These are phyloP conservation scores for Niveomyces coronatus DNA, from an alignment of 2,329 filamentous ascomycete species.

Conservation along the genomic window DNA sequence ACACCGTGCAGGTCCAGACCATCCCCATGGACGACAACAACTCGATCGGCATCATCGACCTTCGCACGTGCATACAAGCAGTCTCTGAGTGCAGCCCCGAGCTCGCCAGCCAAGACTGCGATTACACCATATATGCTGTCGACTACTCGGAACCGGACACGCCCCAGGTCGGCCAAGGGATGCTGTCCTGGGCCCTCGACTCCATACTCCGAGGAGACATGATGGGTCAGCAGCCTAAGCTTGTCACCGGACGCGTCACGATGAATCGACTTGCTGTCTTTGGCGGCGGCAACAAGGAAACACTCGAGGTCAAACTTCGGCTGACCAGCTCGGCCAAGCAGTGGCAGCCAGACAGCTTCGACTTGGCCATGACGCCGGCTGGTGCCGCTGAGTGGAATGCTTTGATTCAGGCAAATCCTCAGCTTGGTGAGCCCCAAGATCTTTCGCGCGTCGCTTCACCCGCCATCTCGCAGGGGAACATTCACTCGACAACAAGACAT, in stretches of 20 bases:
- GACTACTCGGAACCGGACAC: constrained; percentile 94
- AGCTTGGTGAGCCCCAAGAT: constrained; percentile 30
- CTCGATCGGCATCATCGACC: constrained; percentile 77
- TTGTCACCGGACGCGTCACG: constrained; percentile 84
- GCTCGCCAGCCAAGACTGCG: constrained; percentile 55
- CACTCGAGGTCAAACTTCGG: constrained; percentile 84
- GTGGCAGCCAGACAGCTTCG: constrained; percentile 18
- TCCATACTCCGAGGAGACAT: constrained; percentile 21
- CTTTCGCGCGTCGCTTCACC: constrained; percentile 27
- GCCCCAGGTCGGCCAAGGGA: constrained; percentile 87
- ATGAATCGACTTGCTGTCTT: constrained; percentile 80
- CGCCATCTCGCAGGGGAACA: constrained; percentile 24
- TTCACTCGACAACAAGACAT: constrained; percentile 14
- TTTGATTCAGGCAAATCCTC: constrained; percentile 62
- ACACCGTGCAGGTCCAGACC: constrained; percentile 69
- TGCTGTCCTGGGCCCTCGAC: constrained; percentile 75
- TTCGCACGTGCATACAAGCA: constrained; percentile 77
- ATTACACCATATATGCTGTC: constrained; percentile 95
- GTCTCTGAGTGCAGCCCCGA: constrained; percentile 75
- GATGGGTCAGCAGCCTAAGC: constrained; percentile 49
- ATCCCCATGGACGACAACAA: constrained; percentile 69
- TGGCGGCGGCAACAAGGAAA: constrained; percentile 73
- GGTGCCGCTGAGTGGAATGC: constrained; percentile 70
- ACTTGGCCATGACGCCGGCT: constrained; percentile 33
- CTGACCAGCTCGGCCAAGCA: constrained; percentile 64